These are phyloP conservation scores for Prunus dulcis DNA, from an alignment of 306 rosid genomes.

Conservation along the genomic window DNA sequence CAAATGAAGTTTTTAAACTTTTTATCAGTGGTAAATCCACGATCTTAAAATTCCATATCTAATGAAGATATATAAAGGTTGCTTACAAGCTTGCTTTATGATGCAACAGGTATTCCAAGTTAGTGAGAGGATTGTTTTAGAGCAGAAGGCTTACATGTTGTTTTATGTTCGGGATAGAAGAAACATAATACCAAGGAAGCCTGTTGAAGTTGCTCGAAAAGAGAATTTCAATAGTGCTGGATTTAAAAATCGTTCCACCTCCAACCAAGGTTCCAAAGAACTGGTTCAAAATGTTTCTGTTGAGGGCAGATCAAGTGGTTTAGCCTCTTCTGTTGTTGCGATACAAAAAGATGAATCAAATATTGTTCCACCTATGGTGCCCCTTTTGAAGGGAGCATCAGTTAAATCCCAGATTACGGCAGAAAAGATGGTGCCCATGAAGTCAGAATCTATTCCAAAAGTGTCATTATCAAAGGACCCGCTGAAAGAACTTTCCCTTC, in stretches of 20 bases:
- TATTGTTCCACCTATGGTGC: slow-evolving; percentile 27
- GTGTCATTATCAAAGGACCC: slow-evolving; percentile 18
- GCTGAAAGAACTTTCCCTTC: slow-evolving; percentile 17
- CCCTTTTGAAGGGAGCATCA: slow-evolving; percentile 25
- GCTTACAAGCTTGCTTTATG: slow-evolving; percentile 8
- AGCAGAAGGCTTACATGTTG: slow-evolving; percentile 96
- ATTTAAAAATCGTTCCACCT: slow-evolving; percentile 21
- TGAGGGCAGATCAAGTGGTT: slow-evolving; percentile 27
- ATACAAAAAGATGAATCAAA: slow-evolving; percentile 32
- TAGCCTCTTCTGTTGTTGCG: slow-evolving; percentile 21
- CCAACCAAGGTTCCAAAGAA: slow-evolving; percentile 38
- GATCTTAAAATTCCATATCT: not conserved
- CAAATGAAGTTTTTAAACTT: not conserved
- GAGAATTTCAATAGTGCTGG: slow-evolving; percentile 41
- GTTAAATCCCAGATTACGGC: slow-evolving; percentile 1
- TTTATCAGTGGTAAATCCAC: not conserved
- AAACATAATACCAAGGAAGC: slow-evolving; percentile 48
- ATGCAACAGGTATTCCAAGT: slow-evolving; percentile 67
- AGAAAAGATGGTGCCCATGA: slow-evolving; percentile 21
- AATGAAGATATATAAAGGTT: not conserved
- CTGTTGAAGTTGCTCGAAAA: slow-evolving; percentile 41
- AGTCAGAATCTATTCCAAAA: slow-evolving; percentile 28
- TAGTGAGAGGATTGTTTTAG: slow-evolving; percentile 69
- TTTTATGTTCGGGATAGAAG: slow-evolving; percentile 90
- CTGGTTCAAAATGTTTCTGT: slow-evolving; percentile 30